Evolutionary conservation across 805 yeast genomes (phyloP).

Genomic region (Torulaspora indica): DNA sequence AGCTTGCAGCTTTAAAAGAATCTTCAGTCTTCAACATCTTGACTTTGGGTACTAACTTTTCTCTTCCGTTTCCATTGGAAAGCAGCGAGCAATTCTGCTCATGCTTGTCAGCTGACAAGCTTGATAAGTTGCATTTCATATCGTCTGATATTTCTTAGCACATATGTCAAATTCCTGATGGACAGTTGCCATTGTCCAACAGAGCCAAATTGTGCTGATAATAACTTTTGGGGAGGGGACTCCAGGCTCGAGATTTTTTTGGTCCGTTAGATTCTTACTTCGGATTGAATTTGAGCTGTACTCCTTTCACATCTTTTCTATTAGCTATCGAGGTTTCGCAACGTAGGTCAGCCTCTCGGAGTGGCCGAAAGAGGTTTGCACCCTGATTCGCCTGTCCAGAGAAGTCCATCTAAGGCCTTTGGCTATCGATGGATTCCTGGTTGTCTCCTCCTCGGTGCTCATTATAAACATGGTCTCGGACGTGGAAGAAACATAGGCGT

Average conservation of each 20-base stretch:
- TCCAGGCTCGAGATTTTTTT: neutral
- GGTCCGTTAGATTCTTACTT: slow-evolving; percentile 1
- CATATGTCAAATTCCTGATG: slow-evolving; percentile 44
- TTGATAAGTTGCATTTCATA: neutral
- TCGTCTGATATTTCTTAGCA: slow-evolving; percentile 27
- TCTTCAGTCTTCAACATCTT: too few species aligned
- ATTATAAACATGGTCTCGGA: neutral
- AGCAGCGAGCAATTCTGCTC: neutral
- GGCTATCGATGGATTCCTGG: slow-evolving; percentile 3
- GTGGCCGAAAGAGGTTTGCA: slow-evolving; percentile 15
- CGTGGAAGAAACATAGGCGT: slow-evolving; percentile 7
- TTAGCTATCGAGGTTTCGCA: neutral
- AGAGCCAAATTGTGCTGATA: slow-evolving; percentile 46
- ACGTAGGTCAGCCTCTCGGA: slow-evolving; percentile 10
- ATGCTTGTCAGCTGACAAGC: slow-evolving; percentile 8
- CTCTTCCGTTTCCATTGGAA: too few species aligned
- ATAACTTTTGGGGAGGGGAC: slow-evolving; percentile 13
- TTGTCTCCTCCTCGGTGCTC: neutral
- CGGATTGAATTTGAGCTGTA: slow-evolving; percentile 2
- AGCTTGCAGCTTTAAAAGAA: too few species aligned
- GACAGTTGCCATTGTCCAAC: slow-evolving; percentile 29
- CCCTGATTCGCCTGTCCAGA: slow-evolving; percentile 7
- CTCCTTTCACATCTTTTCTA: neutral
- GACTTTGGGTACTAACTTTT: too few species aligned
- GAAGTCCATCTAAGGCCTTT: slow-evolving; percentile 6